Base-by-base conservation (phyloP, 805 yeast genomes). In the Monosporozyma solicola region DNA sequence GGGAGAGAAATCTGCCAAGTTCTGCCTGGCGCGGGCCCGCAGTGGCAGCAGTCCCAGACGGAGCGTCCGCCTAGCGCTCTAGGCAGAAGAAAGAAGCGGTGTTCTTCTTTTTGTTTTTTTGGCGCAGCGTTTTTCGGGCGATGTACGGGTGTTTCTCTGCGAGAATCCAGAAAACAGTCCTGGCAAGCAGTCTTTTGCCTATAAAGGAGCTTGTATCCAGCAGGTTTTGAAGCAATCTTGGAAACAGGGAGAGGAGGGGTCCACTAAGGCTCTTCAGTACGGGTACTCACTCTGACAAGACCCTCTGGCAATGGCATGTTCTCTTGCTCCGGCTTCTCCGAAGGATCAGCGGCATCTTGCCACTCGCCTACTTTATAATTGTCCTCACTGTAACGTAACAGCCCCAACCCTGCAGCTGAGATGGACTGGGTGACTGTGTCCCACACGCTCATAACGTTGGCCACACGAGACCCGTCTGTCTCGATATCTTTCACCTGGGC, bases 301-400 rank as follows among this genome's bases (percentile, higher is more conserved):
- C 85, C 73, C 60, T 84, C 91, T 0, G 91, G 88, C 47, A 80
- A 66, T 1, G 87, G 84, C 2, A 71, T 67, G 1, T 65, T 69
- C 20, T 49, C 53, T 33, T 63, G 64, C 7, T 56, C 56, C 31
- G 62, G 59, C 44, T 63, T 67, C n/a, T 68, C 72, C 33, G 66
- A 67, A 1, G 58, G 53, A 13, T 60, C 59, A 1, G 57, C 51
- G 5, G 50, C 48, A 11, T 54, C 53, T 20, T 51, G 53, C 68
- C 68, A 65, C 3, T 41, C 51, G 5, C 67, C 70, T n/a, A 58
- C 61, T 49, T 65, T 66, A 51, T 68, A 66, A 46, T 66, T 68
- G 20, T 64, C 58, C 32, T 66, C 69, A 0, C 63, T 55, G 49
- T 66, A 68, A 45, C 66, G 67, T 22, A 66, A 52, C 11, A 68